A percentile compares a stretch with the other conserved stretches of the same genome.
phyloP scores from a whole-genome alignment of 2,329 filamentous ascomycete species.

The Stagonosporopsis rhizophila region DNA sequence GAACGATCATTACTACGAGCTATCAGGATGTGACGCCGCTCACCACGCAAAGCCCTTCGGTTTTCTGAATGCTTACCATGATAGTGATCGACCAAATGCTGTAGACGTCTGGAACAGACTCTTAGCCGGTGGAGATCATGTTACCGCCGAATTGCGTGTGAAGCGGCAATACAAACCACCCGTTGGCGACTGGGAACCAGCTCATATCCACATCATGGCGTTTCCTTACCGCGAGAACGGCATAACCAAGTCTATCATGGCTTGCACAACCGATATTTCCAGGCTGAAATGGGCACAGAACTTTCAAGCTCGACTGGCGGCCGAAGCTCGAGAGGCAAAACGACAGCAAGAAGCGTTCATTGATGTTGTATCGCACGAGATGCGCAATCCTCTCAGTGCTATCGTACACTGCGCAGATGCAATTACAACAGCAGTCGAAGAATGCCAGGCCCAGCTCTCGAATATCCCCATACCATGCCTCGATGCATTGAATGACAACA shows the following conservation, averaged over 20 bases:
- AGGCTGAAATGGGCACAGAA: slow-evolving; percentile 49
- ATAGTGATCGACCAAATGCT: slow-evolving; percentile 37
- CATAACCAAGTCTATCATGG: slow-evolving; percentile 45
- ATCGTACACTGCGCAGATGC: slow-evolving; percentile 56
- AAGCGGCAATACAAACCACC: slow-evolving; percentile 43
- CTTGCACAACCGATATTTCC: slow-evolving; percentile 50
- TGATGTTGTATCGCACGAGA: slow-evolving; percentile 53
- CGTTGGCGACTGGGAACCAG: slow-evolving; percentile 39
- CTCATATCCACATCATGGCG: slow-evolving; percentile 43
- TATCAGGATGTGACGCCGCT: slow-evolving; percentile 31
- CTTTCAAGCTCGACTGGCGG: slow-evolving; percentile 47
- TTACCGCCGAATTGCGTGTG: slow-evolving; percentile 37
- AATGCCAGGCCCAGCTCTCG: slow-evolving; percentile 29
- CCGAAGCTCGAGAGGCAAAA: slow-evolving; percentile 50
- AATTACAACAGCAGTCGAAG: slow-evolving; percentile 48
- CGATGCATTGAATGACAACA: slow-evolving; percentile 39
- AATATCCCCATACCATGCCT: slow-evolving; percentile 35
- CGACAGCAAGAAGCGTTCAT: slow-evolving; percentile 51
- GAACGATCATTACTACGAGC: slow-evolving; percentile 44
- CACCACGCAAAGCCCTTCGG: slow-evolving; percentile 24
- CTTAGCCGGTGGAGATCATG: slow-evolving; percentile 33
- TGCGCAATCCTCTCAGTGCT: slow-evolving; percentile 55
- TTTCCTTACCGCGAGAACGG: slow-evolving; percentile 45
- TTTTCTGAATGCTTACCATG: slow-evolving; percentile 39
- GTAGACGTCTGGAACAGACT: slow-evolving; percentile 36